Evolutionary conservation across 2,329 filamentous ascomycete species (phyloP).

Genomic region (Pseudocercospora pini-densiflorae): DNA sequence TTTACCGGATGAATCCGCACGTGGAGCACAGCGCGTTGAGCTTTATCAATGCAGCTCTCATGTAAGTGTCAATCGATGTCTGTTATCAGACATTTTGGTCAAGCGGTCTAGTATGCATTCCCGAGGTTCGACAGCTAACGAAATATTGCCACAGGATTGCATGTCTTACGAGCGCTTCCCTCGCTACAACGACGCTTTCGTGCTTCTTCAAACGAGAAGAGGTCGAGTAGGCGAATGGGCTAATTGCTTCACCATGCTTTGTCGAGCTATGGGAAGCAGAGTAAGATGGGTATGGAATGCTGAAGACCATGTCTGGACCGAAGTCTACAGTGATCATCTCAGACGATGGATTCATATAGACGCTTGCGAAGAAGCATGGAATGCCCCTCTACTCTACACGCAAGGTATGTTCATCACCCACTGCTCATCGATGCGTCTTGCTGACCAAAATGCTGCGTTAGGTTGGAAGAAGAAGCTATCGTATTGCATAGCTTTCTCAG

Average conservation of each 20-base stretch:
- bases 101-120: not conserved
- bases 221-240: conserved; percentile 95
- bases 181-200: conserved; percentile 93
- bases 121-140: not conserved
- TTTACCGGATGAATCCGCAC: conserved; percentile 84
- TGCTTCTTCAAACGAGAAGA: conserved; percentile 80
- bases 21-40: conserved; percentile 85
- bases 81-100: not conserved
- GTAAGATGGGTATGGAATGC: conserved; percentile 99
- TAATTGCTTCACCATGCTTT: conserved; percentile 99
- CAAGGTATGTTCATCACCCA: conserved; percentile 61
- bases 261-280: conserved; percentile 84
- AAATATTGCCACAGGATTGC: conserved; percentile 55
- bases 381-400: conserved; percentile 87
- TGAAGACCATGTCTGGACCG: conserved; percentile 97
- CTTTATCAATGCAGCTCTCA: conserved; percentile 82
- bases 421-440: not conserved
- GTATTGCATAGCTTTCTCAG: conserved; percentile 95
- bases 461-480: conserved; percentile 95
- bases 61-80: not conserved
- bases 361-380: conserved; percentile 91
- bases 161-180: conserved; percentile 85
- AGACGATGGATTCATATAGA: conserved; percentile 95
- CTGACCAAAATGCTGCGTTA: conserved; percentile 34
- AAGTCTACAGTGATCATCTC: conserved; percentile 93